Evolutionary conservation across 2,329 filamentous ascomycete species (phyloP).

Genomic region (Penicillium sclerotigenum): DNA sequence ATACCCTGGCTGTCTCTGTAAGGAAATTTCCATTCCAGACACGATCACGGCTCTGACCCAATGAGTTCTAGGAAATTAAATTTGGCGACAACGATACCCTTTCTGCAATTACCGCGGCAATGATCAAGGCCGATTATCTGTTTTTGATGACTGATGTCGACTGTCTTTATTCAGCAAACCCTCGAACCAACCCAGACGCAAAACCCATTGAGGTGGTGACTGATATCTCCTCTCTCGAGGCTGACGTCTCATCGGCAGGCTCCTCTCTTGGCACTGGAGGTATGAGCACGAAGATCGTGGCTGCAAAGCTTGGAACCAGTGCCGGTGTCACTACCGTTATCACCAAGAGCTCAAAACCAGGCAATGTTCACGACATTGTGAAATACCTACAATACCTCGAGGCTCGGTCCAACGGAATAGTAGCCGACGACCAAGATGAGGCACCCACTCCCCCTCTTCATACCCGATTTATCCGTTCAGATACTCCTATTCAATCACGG

Average conservation of each 20-base stretch:
- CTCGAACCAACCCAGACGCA: slow-evolving; percentile 77
- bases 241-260: slow-evolving; percentile 86
- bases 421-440: slow-evolving; percentile 26
- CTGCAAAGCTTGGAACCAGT: slow-evolving; percentile 85
- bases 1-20: slow-evolving; percentile 84
- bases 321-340: slow-evolving; percentile 96
- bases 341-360: slow-evolving; percentile 86
- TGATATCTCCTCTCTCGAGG: slow-evolving; percentile 76
- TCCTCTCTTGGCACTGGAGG: slow-evolving; percentile 89
- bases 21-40: slow-evolving; percentile 11
- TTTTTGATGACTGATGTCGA: slow-evolving; percentile 99
- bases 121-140: slow-evolving; percentile 94
- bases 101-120: slow-evolving; percentile 91
- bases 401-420: slow-evolving; percentile 26
- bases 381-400: slow-evolving; percentile 68
- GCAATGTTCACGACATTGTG: slow-evolving; percentile 86
- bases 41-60: not conserved
- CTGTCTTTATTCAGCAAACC: slow-evolving; percentile 95
- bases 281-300: slow-evolving; percentile 97
- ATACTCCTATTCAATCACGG: slow-evolving; percentile 81
- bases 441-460: slow-evolving; percentile 66
- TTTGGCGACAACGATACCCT: slow-evolving; percentile 98
- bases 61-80: slow-evolving; percentile 71
- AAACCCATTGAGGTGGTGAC: slow-evolving; percentile 88
- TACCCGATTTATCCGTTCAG: slow-evolving; percentile 85